Base-by-base conservation (phyloP, 441 rosid species). In the Corymbia citriodora region DNA sequence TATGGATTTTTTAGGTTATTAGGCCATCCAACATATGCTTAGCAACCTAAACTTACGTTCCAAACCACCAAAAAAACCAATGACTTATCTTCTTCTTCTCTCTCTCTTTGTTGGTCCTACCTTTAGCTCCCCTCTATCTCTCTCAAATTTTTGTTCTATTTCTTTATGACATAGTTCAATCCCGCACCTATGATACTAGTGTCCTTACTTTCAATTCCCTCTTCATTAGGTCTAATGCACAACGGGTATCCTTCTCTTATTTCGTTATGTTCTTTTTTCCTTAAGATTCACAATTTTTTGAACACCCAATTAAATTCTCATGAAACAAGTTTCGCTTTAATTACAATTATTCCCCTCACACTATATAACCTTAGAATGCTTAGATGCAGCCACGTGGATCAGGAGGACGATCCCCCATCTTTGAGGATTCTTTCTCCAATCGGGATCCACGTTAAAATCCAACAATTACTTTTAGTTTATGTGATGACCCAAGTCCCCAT, bases 401-500 rank as follows among this genome's bases (percentile, higher is more conserved):
- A 29, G 18, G 14, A 63, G 33, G 72, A 63, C 10, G 18, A 29
- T 7, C 68, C 2, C 14, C 72, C 33, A 29, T 29, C 33, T 63
- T 63, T 29, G 36, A 63, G 33, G 72, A 63, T 63, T 29, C 16
- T 29, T 63, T 63, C 72, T 63, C 72, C 7, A 7, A 29, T n/a
- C 19, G 0, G 16, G 1, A 63, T 59, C 14, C n/a, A 25, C 2
- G 25, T 6, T 59, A 1, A 13, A 25, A 23, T 59, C 65, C 7
- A 25, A 59, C n/a, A 59, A 12, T 40, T 40, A 40, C 45, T 40
- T 40, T 40, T 5, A 40, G 45, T 59, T 59, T 59, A 25, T 59
- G 65, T 25, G n/a, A 10, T 0, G 7, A 59, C 0, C 7, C 1
- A 2, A 10, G 65, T 59, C n/a, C 6, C n/a, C 65, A 59, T 59